Base-by-base conservation (phyloP, 805 yeast species). In the Yarrowia sp. region DNA sequence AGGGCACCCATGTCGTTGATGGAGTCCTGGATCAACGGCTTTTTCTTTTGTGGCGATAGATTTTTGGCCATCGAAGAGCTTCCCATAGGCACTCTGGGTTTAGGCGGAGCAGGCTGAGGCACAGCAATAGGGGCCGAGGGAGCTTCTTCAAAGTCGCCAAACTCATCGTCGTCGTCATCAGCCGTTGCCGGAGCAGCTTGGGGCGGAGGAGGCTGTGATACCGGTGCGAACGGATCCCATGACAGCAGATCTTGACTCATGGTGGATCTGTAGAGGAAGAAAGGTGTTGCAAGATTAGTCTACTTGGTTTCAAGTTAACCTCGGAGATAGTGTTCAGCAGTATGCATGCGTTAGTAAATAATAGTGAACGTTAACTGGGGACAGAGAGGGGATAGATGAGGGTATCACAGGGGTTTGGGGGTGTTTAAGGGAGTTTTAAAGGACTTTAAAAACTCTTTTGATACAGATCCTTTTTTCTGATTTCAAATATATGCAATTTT, bases 141-240 rank as follows among this genome's bases (percentile, higher is more conserved):
- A 8, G 82, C 83, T 68, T 84, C 89, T 9, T 86, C 86, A 70
- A 70, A 71, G 24, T 71, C 73, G 21, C 79, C 88, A 52, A 85
- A 83, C 68, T 80, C 83, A 48, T 70, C 73, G 24, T 70, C 71
- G 22, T 66, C 61, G 46, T 54, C 61, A 4, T 32, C 19, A 16
- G 26, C 46, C 4, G 52, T 4, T 4, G 24, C 33, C 4, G 21
- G 59, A 3, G 19, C 46, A 5, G 58, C 16, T 16, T 33, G 58
- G 2, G 58, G 28, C 33, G 43, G 30, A 1, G 21, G 56, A 17
- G 30, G 40, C 22, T 35, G 58, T 0, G 58, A 21, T 7, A 54
- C 61, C 11, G 61, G 61, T 19, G 61, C 61, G 26, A 54, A 54
- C 33, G 61, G 61, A 10, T 54, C 61, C 61, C 61, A 54, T 2